Evolutionary conservation across 1,139 yeast genomes (phyloP).

Genomic region (Hemisphaericaspora subhashii): DNA sequence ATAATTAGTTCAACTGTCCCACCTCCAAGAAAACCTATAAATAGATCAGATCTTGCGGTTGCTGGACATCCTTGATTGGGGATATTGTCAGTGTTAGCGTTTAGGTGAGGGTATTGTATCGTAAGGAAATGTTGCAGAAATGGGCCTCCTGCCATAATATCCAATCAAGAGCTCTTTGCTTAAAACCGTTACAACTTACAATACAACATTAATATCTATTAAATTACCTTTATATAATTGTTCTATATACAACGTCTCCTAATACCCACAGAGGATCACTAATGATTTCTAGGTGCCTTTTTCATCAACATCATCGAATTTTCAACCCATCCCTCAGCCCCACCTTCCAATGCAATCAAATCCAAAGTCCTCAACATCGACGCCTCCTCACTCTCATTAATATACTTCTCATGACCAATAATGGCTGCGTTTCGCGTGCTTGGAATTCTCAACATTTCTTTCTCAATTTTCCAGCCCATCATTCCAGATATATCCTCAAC

Average conservation of each 20-base stretch:
- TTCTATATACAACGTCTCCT: too few relatives aligned
- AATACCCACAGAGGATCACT: constrained; percentile 5
- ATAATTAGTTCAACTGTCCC: too few relatives aligned
- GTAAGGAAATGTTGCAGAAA: too few relatives aligned
- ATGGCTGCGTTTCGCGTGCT: constrained; percentile 93
- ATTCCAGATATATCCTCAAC: constrained; percentile 65
- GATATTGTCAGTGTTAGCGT: too few relatives aligned
- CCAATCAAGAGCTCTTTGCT: too few relatives aligned
- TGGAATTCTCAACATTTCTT: constrained; percentile 89
- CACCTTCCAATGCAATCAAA: constrained; percentile 71
- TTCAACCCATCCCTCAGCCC: constrained; percentile 89
- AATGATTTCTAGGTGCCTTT: constrained; percentile 47
- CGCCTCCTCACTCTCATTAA: constrained; percentile 24
- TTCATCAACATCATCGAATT: constrained; percentile 68
- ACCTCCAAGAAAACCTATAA: too few relatives aligned
- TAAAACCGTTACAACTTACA: too few relatives aligned
- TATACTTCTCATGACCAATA: constrained; percentile 53
- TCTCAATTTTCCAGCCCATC: constrained; percentile 83
- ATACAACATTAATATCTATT: not conserved
- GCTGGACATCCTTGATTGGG: too few relatives aligned
- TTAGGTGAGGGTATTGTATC: too few relatives aligned
- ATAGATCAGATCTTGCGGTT: too few relatives aligned
- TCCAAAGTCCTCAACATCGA: constrained; percentile 49
- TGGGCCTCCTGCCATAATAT: too few relatives aligned
- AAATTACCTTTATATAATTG: not conserved